Conservation (phyloP, 2,329 filamentous ascomycete genomes). For the Septoria linicola region DNA sequence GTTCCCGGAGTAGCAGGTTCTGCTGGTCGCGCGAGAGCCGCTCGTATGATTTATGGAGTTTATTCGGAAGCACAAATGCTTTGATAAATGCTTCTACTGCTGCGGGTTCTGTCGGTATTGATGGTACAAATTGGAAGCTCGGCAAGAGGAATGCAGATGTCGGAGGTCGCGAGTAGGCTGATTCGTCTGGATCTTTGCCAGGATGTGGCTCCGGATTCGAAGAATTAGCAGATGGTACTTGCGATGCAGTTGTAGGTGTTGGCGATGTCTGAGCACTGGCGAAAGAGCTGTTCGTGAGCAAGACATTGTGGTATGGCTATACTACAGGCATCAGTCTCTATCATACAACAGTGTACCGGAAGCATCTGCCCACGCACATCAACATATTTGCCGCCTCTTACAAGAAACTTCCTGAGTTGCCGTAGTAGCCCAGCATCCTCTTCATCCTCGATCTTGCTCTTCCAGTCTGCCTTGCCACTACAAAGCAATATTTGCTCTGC, state of each 20-base stretch:
- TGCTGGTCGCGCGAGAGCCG: conserved; percentile 55
- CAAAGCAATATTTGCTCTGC: conserved; percentile 80
- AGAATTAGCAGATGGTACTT: conserved; percentile 10
- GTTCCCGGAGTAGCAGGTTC: conserved; percentile 46
- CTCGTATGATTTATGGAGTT: conserved; percentile 62
- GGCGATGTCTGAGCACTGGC: conserved; percentile 46
- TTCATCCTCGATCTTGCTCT: conserved; percentile 80
- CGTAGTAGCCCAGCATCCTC: conserved; percentile 60
- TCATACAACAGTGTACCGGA: background rate
- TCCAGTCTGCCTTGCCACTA: conserved; percentile 78
- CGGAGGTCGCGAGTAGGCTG: conserved; percentile 27
- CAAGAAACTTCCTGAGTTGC: conserved; percentile 61
- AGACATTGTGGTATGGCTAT: conserved; percentile 80
- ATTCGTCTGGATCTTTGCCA: conserved; percentile 32
- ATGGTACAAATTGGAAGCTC: conserved; percentile 75
- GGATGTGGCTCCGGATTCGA: conserved; percentile 3
- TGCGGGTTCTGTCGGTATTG: conserved; percentile 62
- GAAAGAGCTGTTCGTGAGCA: conserved; percentile 75
- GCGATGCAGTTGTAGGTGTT: conserved; percentile 5
- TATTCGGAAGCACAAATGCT: conserved; percentile 64
- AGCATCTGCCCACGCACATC: conserved; percentile 43
- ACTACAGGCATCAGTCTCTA: conserved; percentile 25
- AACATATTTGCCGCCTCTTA: conserved; percentile 44
- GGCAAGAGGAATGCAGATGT: conserved; percentile 76
- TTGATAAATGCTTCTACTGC: conserved; percentile 58